These are phyloP conservation scores for Rhinocladiella mackenziei DNA, from an alignment of 2,329 filamentous ascomycete species.

Conservation along the genomic window DNA sequence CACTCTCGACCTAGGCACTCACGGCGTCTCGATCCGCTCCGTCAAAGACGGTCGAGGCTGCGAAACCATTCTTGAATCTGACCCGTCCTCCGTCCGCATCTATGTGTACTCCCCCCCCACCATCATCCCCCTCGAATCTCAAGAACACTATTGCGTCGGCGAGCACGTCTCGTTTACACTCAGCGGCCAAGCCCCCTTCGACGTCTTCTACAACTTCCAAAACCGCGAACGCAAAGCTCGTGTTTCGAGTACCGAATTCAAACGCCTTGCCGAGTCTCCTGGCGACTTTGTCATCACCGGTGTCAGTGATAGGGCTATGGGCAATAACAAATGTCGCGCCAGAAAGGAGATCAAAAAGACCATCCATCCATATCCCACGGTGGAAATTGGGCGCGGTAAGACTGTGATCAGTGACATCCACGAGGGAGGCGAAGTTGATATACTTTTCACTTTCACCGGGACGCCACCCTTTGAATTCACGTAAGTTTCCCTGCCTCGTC, in stretches of 20 bases:
- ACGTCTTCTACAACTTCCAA: slow-evolving; percentile 87
- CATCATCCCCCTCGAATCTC: slow-evolving; percentile 80
- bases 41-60: slow-evolving; percentile 86
- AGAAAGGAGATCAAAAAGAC: slow-evolving; percentile 71
- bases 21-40: slow-evolving; percentile 82
- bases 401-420: slow-evolving; percentile 86
- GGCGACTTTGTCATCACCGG: slow-evolving; percentile 84
- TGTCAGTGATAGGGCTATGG: slow-evolving; percentile 71
- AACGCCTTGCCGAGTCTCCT: slow-evolving; percentile 85
- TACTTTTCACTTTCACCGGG: slow-evolving; percentile 91
- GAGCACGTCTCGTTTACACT: slow-evolving; percentile 91
- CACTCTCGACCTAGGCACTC: slow-evolving; percentile 80
- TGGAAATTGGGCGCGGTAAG: slow-evolving; percentile 79
- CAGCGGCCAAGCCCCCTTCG: slow-evolving; percentile 85
- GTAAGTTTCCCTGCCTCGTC: slow-evolving; percentile 35
- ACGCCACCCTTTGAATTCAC: slow-evolving; percentile 97
- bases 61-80: slow-evolving; percentile 68
- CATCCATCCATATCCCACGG: slow-evolving; percentile 89
- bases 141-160: slow-evolving; percentile 88
- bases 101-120: slow-evolving; percentile 89
- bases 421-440: slow-evolving; percentile 89
- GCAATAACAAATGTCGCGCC: slow-evolving; percentile 68
- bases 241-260: slow-evolving; percentile 63
- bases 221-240: slow-evolving; percentile 73
- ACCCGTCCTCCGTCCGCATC: slow-evolving; percentile 76